Evolutionary conservation across 352 stramenopile genomes (phyloP).

Genomic region (Vaucheria bursata): DNA sequence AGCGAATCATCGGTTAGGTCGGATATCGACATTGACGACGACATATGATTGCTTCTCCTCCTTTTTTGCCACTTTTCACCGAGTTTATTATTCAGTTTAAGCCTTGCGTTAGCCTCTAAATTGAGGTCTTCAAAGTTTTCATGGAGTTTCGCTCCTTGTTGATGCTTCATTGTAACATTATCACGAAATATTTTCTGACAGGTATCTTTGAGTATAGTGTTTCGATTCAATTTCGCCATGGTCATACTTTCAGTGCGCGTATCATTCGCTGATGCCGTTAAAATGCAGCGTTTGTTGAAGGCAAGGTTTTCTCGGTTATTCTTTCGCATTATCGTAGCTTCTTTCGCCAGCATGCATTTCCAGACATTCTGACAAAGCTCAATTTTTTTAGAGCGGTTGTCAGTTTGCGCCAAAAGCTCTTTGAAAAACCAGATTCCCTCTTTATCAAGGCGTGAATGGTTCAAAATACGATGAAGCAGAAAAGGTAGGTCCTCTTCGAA

Average conservation of each 20-base stretch:
- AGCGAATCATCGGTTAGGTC: neutral
- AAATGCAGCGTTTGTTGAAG: neutral
- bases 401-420: neutral
- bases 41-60: neutral
- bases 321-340: neutral
- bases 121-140: neutral
- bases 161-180: neutral
- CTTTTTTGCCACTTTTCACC: neutral
- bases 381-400: neutral
- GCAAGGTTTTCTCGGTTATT: neutral
- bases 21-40: neutral
- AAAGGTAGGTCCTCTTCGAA: neutral
- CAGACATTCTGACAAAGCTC: neutral
- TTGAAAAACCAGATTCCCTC: neutral
- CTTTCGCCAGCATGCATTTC: neutral
- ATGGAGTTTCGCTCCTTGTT: neutral
- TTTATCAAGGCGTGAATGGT: neutral
- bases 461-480: neutral
- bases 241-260: neutral
- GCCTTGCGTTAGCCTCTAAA: neutral
- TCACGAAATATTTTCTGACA: neutral
- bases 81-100: neutral
- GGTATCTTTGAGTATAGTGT: neutral
- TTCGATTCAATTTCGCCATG: neutral
- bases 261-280: neutral